Evolutionary conservation across 331 rosid species (phyloP), one percentile per base, ranked within the genome.

Genomic region (Rhamnella rubrinervis): DNA sequence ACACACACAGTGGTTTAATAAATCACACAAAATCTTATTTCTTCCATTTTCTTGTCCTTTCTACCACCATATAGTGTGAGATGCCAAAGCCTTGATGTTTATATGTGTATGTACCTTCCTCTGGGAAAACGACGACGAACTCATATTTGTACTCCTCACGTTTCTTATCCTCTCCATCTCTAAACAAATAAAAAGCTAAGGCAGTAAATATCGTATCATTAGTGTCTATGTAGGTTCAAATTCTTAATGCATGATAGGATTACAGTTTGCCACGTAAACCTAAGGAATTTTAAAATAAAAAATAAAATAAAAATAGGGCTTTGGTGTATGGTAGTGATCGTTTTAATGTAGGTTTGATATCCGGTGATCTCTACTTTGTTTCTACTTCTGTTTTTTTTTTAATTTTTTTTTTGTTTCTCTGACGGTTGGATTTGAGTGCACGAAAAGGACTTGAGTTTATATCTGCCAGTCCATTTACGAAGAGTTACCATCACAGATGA

Each of bases 31-130:
- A 80, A 87, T 83, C 86, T 77, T 62, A 63, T 83, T 80, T 78
- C 84, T 82, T 87, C 84, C 68, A 70, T 77, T 63, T 73, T 53
- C 28, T 87, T 90, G 96, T 87, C 93, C 70, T 85, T 85, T 82
- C 86, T 70, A 66, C 69, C 78, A 82, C 71, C 68, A 61, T 73
- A 25, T 53, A 51, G 67, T 16, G 39, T 53, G 67, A 55, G 60
- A 28, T 65, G 58, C 49, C 26, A 46, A 46, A 20, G 57, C 56
- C n/a, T 17, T 53, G 71, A 67, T 67, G 55, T 52, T 31, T 49
- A 55, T n/a, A 20, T 50, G 40, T 39, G 56, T 16, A 51, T 39
- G 21, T 16, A 51, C 18, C 37, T 9, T 19, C 35, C 37, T 4
- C 38, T 28, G 6, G 56, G 41, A 56, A 55, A 10, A 68, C 64